Evolutionary conservation across 768 basidiomycete species (phyloP).

Genomic region (Paxillus involutus): DNA sequence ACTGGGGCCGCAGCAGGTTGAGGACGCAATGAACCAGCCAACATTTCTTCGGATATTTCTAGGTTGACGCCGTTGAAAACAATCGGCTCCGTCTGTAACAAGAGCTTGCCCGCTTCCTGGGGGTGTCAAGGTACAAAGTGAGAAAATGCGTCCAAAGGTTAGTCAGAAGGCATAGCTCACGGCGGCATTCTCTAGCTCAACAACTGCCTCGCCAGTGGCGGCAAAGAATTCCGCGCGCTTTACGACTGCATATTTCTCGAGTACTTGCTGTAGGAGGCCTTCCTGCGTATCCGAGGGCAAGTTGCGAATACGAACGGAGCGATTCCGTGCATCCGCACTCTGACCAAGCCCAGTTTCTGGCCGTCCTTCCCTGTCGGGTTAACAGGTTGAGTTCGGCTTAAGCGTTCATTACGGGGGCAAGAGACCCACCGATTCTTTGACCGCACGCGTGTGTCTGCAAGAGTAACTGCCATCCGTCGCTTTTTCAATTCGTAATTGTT

Average conservation of each 20-base stretch:
- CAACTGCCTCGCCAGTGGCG: constrained; percentile 58
- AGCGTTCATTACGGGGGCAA: neutral
- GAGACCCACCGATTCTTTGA: constrained; percentile 49
- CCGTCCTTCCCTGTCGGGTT: constrained; percentile 34
- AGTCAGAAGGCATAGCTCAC: constrained; percentile 38
- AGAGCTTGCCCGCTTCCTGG: constrained; percentile 81
- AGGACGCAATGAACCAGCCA: constrained; percentile 29
- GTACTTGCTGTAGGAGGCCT: constrained; percentile 83
- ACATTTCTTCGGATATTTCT: constrained; percentile 55
- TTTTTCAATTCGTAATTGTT: constrained; percentile 90
- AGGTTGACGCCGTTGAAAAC: constrained; percentile 64
- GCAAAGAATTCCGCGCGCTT: constrained; percentile 75
- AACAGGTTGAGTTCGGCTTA: neutral
- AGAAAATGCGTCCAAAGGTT: neutral
- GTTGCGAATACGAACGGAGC: constrained; percentile 75
- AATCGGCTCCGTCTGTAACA: constrained; percentile 72
- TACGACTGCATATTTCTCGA: constrained; percentile 75
- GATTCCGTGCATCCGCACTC: constrained; percentile 56
- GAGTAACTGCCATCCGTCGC: constrained; percentile 85
- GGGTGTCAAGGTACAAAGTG: neutral
- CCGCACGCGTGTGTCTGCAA: constrained; percentile 72
- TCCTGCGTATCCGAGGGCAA: constrained; percentile 83
- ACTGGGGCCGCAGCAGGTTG: constrained; percentile 35
- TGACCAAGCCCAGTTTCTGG: constrained; percentile 59
- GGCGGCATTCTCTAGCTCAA: constrained; percentile 64